phyloP scores from a whole-genome alignment of 2,329 filamentous ascomycete species.

The Westerdykella sp. region DNA sequence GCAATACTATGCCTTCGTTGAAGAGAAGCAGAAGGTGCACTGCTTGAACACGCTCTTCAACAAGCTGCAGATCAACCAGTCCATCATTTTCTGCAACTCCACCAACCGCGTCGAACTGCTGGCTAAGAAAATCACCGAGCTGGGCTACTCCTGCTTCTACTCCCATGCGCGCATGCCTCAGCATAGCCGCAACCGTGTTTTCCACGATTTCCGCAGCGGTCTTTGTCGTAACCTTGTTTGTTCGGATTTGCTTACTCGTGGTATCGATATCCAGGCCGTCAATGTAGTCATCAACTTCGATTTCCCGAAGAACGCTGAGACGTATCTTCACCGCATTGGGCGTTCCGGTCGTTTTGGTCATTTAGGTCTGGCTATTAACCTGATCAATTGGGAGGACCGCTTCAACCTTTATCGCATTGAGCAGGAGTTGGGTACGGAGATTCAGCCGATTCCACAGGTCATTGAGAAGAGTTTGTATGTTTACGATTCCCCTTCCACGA shows the following conservation, averaged over 20 bases:
- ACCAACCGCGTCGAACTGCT: conserved; percentile 96
- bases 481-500: conserved; percentile 92
- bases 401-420: conserved; percentile 99
- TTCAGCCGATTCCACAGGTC: conserved; percentile 85
- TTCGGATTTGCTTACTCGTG: conserved; percentile 92
- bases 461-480: conserved; percentile 99
- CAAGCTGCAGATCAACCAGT: conserved; percentile 99
- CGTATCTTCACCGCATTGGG: conserved; percentile 96
- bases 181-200: conserved; percentile 93
- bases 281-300: conserved; percentile 99
- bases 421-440: conserved; percentile 93
- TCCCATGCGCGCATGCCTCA: conserved; percentile 98
- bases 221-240: conserved; percentile 97
- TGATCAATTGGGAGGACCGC: conserved; percentile 99
- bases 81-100: conserved; percentile 99
- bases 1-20: conserved; percentile 98
- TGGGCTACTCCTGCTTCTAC: conserved; percentile 99
- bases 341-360: conserved; percentile 96
- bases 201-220: conserved; percentile 98
- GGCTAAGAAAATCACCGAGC: conserved; percentile 98
- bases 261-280: conserved; percentile 98
- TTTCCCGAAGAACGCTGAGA: conserved; percentile 98
- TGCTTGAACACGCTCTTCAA: conserved; percentile 98
- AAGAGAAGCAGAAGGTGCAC: conserved; percentile 99
- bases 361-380: conserved; percentile 92